These are phyloP conservation scores for Agaricus blazei DNA, from an alignment of 768 basidiomycete genomes.

Conservation along the genomic window DNA sequence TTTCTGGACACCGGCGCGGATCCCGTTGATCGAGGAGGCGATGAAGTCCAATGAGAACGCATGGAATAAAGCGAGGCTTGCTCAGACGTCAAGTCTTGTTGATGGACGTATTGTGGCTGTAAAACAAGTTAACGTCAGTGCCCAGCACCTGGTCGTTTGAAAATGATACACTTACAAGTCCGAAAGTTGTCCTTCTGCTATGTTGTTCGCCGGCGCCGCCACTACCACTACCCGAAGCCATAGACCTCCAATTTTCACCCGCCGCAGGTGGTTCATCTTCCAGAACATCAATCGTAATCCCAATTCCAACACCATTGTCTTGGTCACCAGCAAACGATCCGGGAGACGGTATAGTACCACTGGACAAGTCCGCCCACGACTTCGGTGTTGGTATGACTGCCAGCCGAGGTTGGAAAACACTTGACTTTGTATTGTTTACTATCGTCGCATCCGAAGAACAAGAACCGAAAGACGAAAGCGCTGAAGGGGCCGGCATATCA, in stretches of 20 bases:
- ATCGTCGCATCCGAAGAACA: constrained; percentile 15
- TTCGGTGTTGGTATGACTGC: constrained; percentile 21
- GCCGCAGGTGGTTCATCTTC: constrained; percentile 68
- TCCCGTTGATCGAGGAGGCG: constrained; percentile 40
- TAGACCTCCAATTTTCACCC: constrained; percentile 53
- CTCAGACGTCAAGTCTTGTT: constrained; percentile 45
- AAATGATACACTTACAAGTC: constrained; percentile 43
- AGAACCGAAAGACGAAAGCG: constrained; percentile 45
- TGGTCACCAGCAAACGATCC: constrained; percentile 11
- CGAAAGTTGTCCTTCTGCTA: constrained; percentile 54
- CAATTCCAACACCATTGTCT: constrained; percentile 29
- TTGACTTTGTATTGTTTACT: neutral
- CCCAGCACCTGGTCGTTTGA: constrained; percentile 3
- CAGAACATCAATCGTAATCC: constrained; percentile 51
- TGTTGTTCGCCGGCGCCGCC: constrained; percentile 18
- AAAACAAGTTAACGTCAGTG: neutral
- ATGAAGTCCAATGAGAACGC: constrained; percentile 43
- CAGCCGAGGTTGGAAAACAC: constrained; percentile 35
- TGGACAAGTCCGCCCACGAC: constrained; percentile 25
- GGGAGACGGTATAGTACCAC: constrained; percentile 10
- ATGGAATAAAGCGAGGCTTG: constrained; percentile 63
- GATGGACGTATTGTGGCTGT: constrained; percentile 42
- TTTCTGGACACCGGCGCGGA: constrained; percentile 45
- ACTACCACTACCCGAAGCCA: constrained; percentile 32
- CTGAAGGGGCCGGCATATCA: constrained; percentile 45